Evolutionary conservation across 345 rosid genomes (phyloP).

Genomic region (Arabis hirsuta): DNA sequence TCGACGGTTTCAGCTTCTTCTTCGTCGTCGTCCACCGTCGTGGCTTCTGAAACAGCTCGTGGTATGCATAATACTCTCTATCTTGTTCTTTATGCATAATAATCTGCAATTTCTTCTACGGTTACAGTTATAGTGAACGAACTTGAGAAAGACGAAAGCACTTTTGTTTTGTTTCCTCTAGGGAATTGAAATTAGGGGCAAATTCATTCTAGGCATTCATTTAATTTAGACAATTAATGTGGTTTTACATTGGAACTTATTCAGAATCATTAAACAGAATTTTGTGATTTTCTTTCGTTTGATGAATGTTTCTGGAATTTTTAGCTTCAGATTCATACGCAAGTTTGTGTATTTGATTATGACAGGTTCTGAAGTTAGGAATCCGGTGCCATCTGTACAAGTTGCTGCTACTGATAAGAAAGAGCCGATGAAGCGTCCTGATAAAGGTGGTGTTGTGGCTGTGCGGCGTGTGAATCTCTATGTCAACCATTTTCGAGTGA

Average conservation of each 20-base stretch:
- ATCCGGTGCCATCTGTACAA: constrained; percentile 27
- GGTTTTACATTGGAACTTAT: background rate
- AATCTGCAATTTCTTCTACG: background rate
- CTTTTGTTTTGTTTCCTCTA: background rate
- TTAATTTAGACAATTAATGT: background rate
- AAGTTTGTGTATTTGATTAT: background rate
- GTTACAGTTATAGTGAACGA: background rate
- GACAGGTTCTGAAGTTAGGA: constrained; percentile 30
- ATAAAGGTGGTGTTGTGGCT: constrained; percentile 60
- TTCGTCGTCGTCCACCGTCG: constrained; percentile 29
- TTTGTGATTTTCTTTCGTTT: background rate
- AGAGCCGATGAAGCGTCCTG: constrained; percentile 63
- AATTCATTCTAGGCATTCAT: background rate
- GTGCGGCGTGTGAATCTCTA: constrained; percentile 48
- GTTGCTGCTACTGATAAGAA: constrained; percentile 31
- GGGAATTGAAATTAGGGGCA: background rate
- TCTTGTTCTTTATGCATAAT: background rate
- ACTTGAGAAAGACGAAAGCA: background rate
- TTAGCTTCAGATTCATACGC: background rate
- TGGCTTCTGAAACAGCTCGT: constrained; percentile 24
- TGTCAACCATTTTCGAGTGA: constrained; percentile 70
- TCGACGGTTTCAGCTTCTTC: constrained; percentile 7
- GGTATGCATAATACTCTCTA: constrained; percentile 6
- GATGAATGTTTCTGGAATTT: background rate
- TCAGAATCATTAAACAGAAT: background rate